Conservation (phyloP, 805 yeast genomes). For the Suhomyces xylopsoci region DNA sequence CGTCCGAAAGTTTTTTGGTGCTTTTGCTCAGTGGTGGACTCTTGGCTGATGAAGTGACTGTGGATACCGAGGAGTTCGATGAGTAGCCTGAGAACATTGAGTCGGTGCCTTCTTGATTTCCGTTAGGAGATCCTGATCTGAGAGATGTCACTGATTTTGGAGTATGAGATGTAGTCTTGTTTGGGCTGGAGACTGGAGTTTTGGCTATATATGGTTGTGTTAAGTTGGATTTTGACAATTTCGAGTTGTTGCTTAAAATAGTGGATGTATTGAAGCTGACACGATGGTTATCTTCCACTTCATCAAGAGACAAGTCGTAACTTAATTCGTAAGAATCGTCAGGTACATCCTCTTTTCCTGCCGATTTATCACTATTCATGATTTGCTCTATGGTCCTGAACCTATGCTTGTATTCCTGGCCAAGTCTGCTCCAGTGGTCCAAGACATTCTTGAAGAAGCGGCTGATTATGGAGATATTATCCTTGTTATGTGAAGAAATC, state of each 20-base stretch:
- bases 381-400: constrained; percentile 15
- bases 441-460: constrained; percentile 53
- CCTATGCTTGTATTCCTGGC: constrained; percentile 8
- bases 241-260: constrained; percentile 6
- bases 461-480: constrained; percentile 48
- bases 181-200: constrained; percentile 8
- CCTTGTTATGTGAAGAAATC: constrained; percentile 38
- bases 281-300: constrained; percentile 11
- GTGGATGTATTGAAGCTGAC: constrained; percentile 15
- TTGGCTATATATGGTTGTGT: background rate
- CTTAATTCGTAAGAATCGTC: constrained; percentile 33
- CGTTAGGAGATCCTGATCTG: constrained; percentile 1
- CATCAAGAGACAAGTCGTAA: constrained; percentile 31
- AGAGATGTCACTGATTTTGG: constrained; percentile 6
- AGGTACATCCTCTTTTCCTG: constrained; percentile 2
- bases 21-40: background rate
- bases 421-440: constrained; percentile 45
- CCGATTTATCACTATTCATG: constrained; percentile 6
- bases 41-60: background rate
- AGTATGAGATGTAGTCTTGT: constrained; percentile 3
- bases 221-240: background rate
- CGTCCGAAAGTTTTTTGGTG: constrained; percentile 14
- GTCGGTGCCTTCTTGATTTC: constrained; percentile 4
- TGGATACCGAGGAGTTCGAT: constrained; percentile 2
- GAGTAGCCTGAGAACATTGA: constrained; percentile 10